Percentiles rank a stretch among this genome's conserved stretches.
Evolutionary conservation across 495 filamentous ascomycete genomes (phyloP).

Genomic region (Penicillium longicatenatum): DNA sequence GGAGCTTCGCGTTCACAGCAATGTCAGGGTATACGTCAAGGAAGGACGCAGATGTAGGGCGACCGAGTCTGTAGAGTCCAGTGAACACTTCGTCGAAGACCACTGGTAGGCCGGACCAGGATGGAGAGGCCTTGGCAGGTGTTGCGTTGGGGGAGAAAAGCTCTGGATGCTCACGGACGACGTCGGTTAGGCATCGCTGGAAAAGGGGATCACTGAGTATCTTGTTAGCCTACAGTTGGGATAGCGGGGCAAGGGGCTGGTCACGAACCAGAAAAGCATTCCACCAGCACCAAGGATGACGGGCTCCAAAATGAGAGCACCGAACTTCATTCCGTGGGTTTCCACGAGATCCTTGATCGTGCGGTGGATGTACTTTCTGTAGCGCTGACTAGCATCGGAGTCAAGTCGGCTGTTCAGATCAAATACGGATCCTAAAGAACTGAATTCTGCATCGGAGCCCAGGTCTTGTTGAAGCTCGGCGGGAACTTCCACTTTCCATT

Average conservation of each 20-base stretch:
- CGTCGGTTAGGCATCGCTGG: constrained; percentile 64
- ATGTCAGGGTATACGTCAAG: constrained; percentile 67
- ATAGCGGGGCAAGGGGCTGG: neutral
- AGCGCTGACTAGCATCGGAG: constrained; percentile 43
- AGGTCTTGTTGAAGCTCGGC: constrained; percentile 45
- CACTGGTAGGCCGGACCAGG: constrained; percentile 72
- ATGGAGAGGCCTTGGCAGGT: constrained; percentile 17
- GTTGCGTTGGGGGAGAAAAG: constrained; percentile 41
- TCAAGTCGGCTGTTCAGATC: constrained; percentile 53
- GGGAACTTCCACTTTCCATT: constrained; percentile 63
- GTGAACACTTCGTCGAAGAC: constrained; percentile 84
- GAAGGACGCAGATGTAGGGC: constrained; percentile 64
- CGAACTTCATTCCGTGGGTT: constrained; percentile 63
- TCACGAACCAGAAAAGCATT: constrained; percentile 69
- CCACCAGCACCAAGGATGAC: constrained; percentile 75
- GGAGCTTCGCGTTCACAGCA: constrained; percentile 73
- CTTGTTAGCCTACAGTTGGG: constrained; percentile 19
- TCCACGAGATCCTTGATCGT: constrained; percentile 52
- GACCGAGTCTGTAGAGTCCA: constrained; percentile 75
- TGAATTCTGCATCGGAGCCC: constrained; percentile 48
- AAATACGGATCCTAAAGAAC: constrained; percentile 59
- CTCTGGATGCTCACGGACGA: constrained; percentile 57
- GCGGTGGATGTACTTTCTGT: constrained; percentile 58
- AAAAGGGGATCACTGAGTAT: constrained; percentile 69
- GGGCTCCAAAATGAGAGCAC: constrained; percentile 74